Base-by-base conservation (phyloP, 768 basidiomycete species). In the Termitomyces titanicus region DNA sequence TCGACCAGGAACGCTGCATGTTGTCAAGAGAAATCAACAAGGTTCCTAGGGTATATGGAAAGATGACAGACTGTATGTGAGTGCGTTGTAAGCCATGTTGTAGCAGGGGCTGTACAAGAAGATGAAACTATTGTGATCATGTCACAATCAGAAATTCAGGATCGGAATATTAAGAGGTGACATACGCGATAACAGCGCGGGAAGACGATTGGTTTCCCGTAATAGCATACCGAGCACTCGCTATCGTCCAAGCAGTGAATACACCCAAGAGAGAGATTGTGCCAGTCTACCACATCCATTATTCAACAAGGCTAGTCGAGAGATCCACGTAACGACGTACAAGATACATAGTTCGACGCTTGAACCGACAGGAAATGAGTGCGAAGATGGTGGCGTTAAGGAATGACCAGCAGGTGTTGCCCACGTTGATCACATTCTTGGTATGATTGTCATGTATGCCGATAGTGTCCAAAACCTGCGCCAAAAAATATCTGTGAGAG, bases 1-100 rank as follows among this genome's bases (percentile, higher is more conserved):
- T 86, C 85, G n/a, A 86, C 83, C 56, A 85, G 67, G 75, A 75
- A 85, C 5, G 84, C 83, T 83, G 59, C 24, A 31, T 22, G 53
- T 13, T 34, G 74, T 76, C 78, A 38, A 79, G 5, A 18, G 66
- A 50, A n/a, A 76, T 77, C 45, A 2, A 33, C 38, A 18, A 47
- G 20, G 17, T 40, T 20, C 5, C 15, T 9, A 50, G 2, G 25
- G 42, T 9, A 39, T 76, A 67, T 78, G 76, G 47, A 18, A 17
- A 25, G 17, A n/a, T 38, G 5, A 48, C 60, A 8, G 24, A 64
- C 80, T 77, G 63, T 82, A 84, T 0, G 80, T 81, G 46, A 84
- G 66, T 1, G 82, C 81, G 61, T 84, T 84, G 61, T 73, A 83
- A 11, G 73, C 80, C 43, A 83, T 64, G 61, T 83, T 82, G 62